These are phyloP conservation scores for Fusarium nodosum DNA, from an alignment of 2,329 filamentous ascomycete species.

Conservation along the genomic window DNA sequence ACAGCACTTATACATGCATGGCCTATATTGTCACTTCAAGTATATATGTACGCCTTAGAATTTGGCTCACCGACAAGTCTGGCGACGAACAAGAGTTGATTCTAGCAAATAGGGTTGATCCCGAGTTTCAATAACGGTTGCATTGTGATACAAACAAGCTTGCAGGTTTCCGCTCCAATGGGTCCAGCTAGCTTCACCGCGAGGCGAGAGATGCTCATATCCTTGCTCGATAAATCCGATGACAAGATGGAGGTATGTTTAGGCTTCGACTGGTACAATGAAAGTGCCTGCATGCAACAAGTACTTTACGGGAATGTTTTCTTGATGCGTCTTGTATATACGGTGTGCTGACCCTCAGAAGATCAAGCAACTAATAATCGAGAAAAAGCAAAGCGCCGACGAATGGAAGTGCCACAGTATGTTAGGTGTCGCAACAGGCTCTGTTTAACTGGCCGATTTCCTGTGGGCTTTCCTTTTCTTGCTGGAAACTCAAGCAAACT, in stretches of 20 bases:
- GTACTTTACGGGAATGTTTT: slow-evolving; percentile 4
- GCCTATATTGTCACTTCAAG: slow-evolving; percentile 17
- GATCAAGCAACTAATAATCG: slow-evolving; percentile 10
- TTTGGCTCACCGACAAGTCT: slow-evolving; percentile 34
- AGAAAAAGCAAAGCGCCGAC: slow-evolving; percentile 40
- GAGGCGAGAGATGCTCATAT: slow-evolving; percentile 27
- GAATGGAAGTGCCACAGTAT: slow-evolving; percentile 15
- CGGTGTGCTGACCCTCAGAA: neutral
- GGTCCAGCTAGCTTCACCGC: slow-evolving; percentile 26
- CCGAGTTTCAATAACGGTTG: slow-evolving; percentile 40
- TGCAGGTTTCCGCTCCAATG: slow-evolving; percentile 39
- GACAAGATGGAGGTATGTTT: slow-evolving; percentile 23
- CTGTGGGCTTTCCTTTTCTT: slow-evolving; percentile 36
- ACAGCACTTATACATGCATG: slow-evolving; percentile 4
- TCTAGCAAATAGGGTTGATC: slow-evolving; percentile 47
- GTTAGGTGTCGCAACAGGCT: slow-evolving; percentile 19
- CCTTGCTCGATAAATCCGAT: slow-evolving; percentile 28
- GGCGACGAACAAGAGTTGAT: slow-evolving; percentile 25
- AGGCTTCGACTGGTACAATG: slow-evolving; percentile 13
- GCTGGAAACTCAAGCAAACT: slow-evolving; percentile 16
- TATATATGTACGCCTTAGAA: slow-evolving; percentile 17
- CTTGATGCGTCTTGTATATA: neutral
- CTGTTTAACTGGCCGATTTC: slow-evolving; percentile 22
- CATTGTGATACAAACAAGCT: slow-evolving; percentile 41
- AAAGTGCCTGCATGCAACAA: neutral